Evolutionary conservation across 73 alveolate genomes (phyloP), one percentile per base, ranked within the genome.

Genomic region (Paramecium sexaurelia): DNA sequence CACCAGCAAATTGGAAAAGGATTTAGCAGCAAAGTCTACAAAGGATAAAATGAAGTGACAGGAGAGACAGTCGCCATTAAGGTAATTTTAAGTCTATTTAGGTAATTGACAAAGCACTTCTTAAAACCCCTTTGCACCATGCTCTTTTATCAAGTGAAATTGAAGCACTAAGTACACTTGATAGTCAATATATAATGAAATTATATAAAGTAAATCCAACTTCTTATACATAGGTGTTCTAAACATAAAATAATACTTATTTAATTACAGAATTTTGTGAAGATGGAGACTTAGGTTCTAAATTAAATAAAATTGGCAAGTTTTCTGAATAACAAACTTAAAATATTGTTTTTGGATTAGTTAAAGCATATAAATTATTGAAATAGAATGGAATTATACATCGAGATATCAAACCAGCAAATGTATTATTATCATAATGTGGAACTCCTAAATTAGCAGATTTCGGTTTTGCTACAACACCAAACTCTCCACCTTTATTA

Each of bases 381-480:
- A 51, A 88, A 88, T 56, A 88, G 33, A 66, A 88, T 17, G 94
- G 94, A 0, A 88, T 88, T 20, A 84, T 91, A 33, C 96, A 93
- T 83, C 45, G 95, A 56, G 96, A 93, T 68, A 75, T 93, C 41
- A 93, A 93, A 37, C 96, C 95, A 27, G 92, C 88, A 9, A 91
- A 91, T 55, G 71, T 93, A n/a, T 68, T 93, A 55, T 47, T 93
- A 17, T 94, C 97, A 19, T 26, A 13, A 45, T 61, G 83, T 61
- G 91, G 93, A 11, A 87, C 61, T 83, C 87, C 93, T 2, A 88
- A 90, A 82, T 39, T 93, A 61, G 91, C 95, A 27, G 95, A 91
- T 26, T 93, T 88, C 43, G 94, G 92, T 10, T 91, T 91, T 55
- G 85, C 92, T 19, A 88, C 85, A 37, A 82, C 85, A 15, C 83